These are phyloP conservation scores for Cercospora sesami DNA, from an alignment of 2,329 filamentous ascomycete species.

Conservation along the genomic window DNA sequence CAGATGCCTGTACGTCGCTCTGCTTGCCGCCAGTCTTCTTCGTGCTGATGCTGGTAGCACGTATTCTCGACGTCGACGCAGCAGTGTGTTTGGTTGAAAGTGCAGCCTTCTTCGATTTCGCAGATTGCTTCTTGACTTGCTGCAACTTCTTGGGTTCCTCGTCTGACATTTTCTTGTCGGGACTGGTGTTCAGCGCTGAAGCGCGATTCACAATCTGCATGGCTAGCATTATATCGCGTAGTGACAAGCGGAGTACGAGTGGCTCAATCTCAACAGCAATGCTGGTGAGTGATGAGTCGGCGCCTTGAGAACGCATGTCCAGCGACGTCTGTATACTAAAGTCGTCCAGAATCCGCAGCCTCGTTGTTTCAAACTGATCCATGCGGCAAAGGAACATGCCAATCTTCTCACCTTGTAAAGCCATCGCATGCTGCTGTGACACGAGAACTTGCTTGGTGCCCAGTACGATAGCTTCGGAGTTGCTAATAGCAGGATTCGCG, in stretches of 20 bases:
- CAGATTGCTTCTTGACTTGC: constrained; percentile 47
- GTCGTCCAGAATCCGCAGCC: constrained; percentile 90
- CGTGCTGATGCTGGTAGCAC: constrained; percentile 50
- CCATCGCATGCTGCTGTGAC: constrained; percentile 90
- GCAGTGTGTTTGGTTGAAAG: constrained; percentile 51
- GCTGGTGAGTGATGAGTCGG: constrained; percentile 64
- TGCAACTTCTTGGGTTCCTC: constrained; percentile 59
- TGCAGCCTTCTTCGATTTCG: constrained; percentile 34
- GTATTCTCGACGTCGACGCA: constrained; percentile 46
- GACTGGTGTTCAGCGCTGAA: constrained; percentile 71
- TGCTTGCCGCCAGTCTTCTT: constrained; percentile 54
- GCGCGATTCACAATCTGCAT: constrained; percentile 91
- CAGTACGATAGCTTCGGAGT: constrained; percentile 92
- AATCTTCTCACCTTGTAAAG: constrained; percentile 87
- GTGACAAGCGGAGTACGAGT: constrained; percentile 81
- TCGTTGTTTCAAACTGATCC: constrained; percentile 91
- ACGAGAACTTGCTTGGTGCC: constrained; percentile 91
- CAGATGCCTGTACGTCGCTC: constrained; percentile 39
- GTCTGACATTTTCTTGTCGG: constrained; percentile 50
- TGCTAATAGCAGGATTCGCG: constrained; percentile 84
- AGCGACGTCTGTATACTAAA: constrained; percentile 90
- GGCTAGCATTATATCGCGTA: constrained; percentile 91
- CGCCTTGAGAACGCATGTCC: constrained; percentile 66
- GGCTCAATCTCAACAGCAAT: constrained; percentile 90
- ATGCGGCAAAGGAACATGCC: constrained; percentile 99